Base-by-base conservation (phyloP, 164 flowering plant genomes). In the Chloranthus sessilifolius region DNA sequence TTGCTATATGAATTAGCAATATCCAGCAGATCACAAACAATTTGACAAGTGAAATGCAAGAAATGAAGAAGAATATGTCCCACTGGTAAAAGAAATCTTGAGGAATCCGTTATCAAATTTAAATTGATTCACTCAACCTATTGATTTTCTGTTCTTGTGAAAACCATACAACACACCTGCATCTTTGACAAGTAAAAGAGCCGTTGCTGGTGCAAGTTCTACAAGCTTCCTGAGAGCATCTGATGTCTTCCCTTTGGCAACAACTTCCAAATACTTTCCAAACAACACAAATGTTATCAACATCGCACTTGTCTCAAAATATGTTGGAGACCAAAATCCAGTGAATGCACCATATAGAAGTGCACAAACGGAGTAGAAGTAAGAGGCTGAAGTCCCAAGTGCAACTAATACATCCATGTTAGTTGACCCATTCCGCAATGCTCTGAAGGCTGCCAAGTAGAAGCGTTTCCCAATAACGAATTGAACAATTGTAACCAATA, bases 351-450 rank as follows among this genome's bases (percentile, higher is more conserved):
- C 99, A 71, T 89, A 89, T 24, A 94, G 63, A 60, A 94, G 85
- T 26, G 97, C 97, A 65, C 73, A 62, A 23, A 87, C 95, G 65
- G 97, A 89, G 60, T 94, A 94, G 59, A 94, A 78, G 60, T 94
- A 94, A 50, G 96, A 73, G 40, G 99, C 96, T 53, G 99, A 78
- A 59, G 99, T 89, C 50, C 97, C 97, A 71, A 94, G 62, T 30
- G 95, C 97, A 61, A 94, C 91, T 71, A 94, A 71, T 30, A 94
- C 99, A 77, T 94, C 99, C 99, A 94, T 94, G 68, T 94, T 94
- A 22, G 97, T 82, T 14, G 97, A 78, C 43, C 96, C 74, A 66
- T 90, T 88, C 56, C 85, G 69, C 42, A 94, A 75, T 31, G 99
- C 99, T 72, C 92, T 81, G 25, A 69, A 70, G 46, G 97, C 99